Base-by-base conservation (phyloP, 108 stramenopile genomes). In the Schizochytrium sp. region DNA sequence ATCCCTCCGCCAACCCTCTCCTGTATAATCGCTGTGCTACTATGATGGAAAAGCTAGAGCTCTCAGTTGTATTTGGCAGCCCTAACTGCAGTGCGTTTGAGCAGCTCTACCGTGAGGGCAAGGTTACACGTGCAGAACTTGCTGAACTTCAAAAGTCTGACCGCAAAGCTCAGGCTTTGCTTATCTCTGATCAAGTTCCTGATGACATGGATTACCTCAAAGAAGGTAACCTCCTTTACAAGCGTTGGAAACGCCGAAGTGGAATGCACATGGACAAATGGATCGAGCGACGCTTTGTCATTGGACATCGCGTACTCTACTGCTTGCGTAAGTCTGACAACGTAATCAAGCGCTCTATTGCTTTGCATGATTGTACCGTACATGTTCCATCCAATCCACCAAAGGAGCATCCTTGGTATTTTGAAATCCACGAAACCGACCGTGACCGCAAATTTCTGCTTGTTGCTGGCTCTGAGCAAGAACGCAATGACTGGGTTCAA, bases 1-100 rank as follows among this genome's bases (percentile, higher is more conserved):
- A 98, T 91, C 95, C 95, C 0, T 91, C 92, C 87, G 95, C 96
- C 89, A 96, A 98, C 91, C 92, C 94, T 42, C 59, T 96, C 4
- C 97, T 95, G 90, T 98, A 97, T 93, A 93, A 90, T 58, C 92
- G 97, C n/a, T 99, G 99, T 89, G 93, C 97, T 72, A 97, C 96
- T 87, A 93, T 99, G 17, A 60, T 98, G 87, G 95, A 94, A 49
- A 97, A 97, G 76, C 94, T 98, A 72, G 97, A 98, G 76, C 95
- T 97, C 42, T 96, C 95, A 88, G 97, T 98, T 1, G 97, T 98
- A 59, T 98, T 97, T 88, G 95, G 96, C 57, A 93, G 92, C 41
- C 95, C 96, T 4, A 92, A 95, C 10, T 91, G 93, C 8, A 93
- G 90, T 57, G 95, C 96, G 88, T 88, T 98, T 72, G 96, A 96